Base-by-base conservation (phyloP, 2,329 filamentous ascomycete species). In the Pyrenophora tritici-repentis region DNA sequence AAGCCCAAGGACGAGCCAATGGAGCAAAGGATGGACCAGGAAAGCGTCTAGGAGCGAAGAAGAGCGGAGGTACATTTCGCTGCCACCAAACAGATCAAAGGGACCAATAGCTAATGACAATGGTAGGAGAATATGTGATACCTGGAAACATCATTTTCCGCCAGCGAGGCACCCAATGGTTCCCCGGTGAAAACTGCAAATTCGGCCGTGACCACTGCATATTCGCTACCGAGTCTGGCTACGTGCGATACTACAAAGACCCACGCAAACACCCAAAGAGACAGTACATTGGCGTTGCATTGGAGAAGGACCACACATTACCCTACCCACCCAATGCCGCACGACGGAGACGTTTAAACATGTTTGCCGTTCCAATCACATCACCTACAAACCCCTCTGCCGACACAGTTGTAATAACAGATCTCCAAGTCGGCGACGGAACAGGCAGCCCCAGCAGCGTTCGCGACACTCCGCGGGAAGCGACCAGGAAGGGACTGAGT, bases 121-220 rank as follows among this genome's bases (percentile, higher is more conserved):
- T 32, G 18, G 31, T 51, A 92, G 89, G 93, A 72, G 89, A 97
- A 79, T 96, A 88, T 74, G 94, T 99, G 31, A 88, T 96, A 51
- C 89, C 92, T 4, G 94, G 94, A 47, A 97, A 96, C 79, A 99
- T 99, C 76, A 89, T 99, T 77, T 99, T 94, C 84, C 91, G 91
- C 73, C 94, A 99, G 76, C 88, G 93, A 67, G 94, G 94, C 65
- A 95, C 94, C 3, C 84, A 87, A 67, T 99, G 94, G 94, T 93
- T 88, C 73, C 88, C 94, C 1, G 94, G 94, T 67, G 94, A 97
- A 73, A 97, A 99, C 77, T 90, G 89, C 75, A 89, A 87, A 66
- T 93, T 97, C 81, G 94, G 94, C 42, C 88, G 94, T 55, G 92
- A 99, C 75, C 94, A 97, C 79, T 97, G 93, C 42, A 95, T 99